Base-by-base conservation (phyloP, 2,329 filamentous ascomycete species). In the Fusarium sp. region DNA sequence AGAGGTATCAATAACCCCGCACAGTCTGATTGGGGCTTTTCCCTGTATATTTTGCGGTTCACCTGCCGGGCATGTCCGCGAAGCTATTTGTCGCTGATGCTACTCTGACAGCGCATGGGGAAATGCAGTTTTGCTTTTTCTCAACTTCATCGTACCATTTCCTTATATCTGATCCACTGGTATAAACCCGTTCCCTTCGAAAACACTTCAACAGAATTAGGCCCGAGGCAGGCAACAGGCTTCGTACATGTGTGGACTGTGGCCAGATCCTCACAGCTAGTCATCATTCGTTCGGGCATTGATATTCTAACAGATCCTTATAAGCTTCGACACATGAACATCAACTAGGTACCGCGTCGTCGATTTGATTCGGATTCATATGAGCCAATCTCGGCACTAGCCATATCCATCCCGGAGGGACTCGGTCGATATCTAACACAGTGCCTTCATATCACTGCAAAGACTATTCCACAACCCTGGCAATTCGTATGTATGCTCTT, bases 131-230 rank as follows among this genome's bases (percentile, higher is more conserved):
- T 78, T 78, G 66, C 66, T 76, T 76, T 74, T 76, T 64, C 62
- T 58, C 24, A 55, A 55, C 55, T 66, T 32, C 54, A 65, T 78
- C 74, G 74, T 77, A 77, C 66, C 70, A 77, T 77, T 50, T 41
- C 48, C 36, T 68, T 66, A 47, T 60, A 55, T 64, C 51, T 58
- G 24, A 58, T 55, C 66, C 72, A 59, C 64, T 75, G 51, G 62
- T 60, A 57, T 62, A 56, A 66, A 64, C 67, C 64, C 59, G 41
- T 48, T 54, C 18, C 20, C 22, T 68, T 68, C 32, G 28, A 39
- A 38, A 28, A 17, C 26, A n/a, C 30, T 52, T 28, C 24, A 20
- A 48, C 68, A 59, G 64, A 39, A 54, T 62, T 66, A 48, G 34
- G 54, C 30, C 61, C 55, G 42, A 56, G 50, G 56, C 45, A 65